Percentiles rank a stretch among this genome's conserved stretches.
These are phyloP conservation scores for Trametes gibbosa DNA, from an alignment of 768 basidiomycete genomes.

Conservation along the genomic window DNA sequence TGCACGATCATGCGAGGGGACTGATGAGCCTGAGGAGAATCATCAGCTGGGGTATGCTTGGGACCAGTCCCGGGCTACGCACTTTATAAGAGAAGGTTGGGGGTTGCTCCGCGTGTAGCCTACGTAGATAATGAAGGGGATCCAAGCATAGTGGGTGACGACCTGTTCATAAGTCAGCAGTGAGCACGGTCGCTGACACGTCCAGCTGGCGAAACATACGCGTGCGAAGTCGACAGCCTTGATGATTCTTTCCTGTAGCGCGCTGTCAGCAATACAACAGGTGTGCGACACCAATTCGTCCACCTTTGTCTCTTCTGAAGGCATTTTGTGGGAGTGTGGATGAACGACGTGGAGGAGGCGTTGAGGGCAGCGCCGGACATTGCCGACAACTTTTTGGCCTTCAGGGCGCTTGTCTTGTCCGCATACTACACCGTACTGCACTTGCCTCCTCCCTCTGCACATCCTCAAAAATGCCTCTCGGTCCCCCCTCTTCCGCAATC, in stretches of 20 bases:
- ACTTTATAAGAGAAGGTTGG: constrained; percentile 95
- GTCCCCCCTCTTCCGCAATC: constrained; percentile 45
- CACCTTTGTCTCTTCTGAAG: constrained; percentile 91
- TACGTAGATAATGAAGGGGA: constrained; percentile 94
- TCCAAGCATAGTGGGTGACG: constrained; percentile 92
- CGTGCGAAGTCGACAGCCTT: constrained; percentile 80
- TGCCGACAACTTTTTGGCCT: constrained; percentile 31
- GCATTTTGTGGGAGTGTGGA: constrained; percentile 48
- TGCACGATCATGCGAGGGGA: constrained; percentile 72
- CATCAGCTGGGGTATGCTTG: neutral
- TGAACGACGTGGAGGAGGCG: constrained; percentile 34
- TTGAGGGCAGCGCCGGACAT: constrained; percentile 23
- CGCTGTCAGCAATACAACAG: neutral
- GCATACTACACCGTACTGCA: constrained; percentile 18
- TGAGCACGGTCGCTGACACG: constrained; percentile 3
- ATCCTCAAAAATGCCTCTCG: constrained; percentile 43
- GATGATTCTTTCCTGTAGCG: constrained; percentile 70
- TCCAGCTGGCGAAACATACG: constrained; percentile 44
- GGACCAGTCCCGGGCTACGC: constrained; percentile 33
- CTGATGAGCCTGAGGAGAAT: constrained; percentile 71
- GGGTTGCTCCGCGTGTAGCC: constrained; percentile 92
- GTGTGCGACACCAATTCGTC: constrained; percentile 12
- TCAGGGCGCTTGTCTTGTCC: constrained; percentile 13
- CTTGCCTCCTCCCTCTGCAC: constrained; percentile 15
- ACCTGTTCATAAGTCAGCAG: constrained; percentile 47